A percentile compares a stretch with the other conserved stretches of the same genome.
These are phyloP conservation scores for Solanum chacoense DNA, from an alignment of 305 asterid species.

Conservation along the genomic window DNA sequence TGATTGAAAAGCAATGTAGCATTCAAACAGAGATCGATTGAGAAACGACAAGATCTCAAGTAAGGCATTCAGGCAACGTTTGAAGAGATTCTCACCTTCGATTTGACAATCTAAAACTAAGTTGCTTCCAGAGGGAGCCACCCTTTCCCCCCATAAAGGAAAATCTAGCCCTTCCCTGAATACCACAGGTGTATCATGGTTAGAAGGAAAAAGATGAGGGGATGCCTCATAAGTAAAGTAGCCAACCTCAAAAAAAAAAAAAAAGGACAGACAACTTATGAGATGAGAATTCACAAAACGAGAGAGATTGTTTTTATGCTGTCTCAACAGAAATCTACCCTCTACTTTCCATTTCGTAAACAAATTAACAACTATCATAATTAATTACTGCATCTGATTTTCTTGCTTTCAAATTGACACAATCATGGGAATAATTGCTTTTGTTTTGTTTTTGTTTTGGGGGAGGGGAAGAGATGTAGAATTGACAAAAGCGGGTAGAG, in stretches of 20 bases:
- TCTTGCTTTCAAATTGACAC: not conserved
- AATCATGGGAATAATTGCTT: not conserved
- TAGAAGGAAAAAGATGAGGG: constrained; percentile 3
- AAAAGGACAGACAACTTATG: not conserved
- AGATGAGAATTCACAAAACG: not conserved
- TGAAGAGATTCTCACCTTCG: constrained; percentile 38
- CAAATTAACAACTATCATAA: not conserved
- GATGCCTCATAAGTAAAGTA: not conserved
- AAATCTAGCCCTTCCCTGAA: constrained; percentile 96
- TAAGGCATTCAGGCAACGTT: not conserved
- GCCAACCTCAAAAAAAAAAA: not conserved
- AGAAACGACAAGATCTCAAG: not conserved
- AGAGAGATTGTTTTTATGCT: not conserved
- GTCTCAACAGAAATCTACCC: not conserved
- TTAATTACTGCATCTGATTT: not conserved
- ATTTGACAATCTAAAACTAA: constrained; percentile 50
- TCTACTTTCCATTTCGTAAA: not conserved
- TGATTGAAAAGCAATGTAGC: constrained; percentile 4
- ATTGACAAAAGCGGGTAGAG: not conserved
- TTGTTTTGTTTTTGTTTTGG: not conserved
- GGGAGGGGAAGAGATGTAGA: not conserved
- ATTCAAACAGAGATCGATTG: not conserved
- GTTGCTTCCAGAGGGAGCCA: constrained; percentile 85
- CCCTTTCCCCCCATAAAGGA: constrained; percentile 98
- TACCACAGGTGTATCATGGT: constrained; percentile 24